Percentiles rank a stretch among this genome's conserved stretches.
phyloP scores from a whole-genome alignment of 805 yeast genomes.

The Lipomyces kockii region DNA sequence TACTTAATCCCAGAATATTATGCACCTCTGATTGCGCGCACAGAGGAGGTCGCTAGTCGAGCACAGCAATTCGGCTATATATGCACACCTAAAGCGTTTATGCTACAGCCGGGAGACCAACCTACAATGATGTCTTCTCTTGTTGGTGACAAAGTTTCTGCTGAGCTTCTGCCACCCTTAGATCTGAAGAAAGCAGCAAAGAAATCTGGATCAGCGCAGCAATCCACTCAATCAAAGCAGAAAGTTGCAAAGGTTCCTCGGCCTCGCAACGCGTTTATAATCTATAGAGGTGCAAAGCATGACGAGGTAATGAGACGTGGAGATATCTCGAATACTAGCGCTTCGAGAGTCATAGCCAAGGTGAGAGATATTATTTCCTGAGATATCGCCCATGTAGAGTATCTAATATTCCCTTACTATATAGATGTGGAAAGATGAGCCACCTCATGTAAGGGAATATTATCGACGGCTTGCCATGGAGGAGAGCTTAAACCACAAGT shows the following conservation, averaged over 20 bases:
- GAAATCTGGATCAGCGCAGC: background rate
- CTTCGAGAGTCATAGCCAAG: slow-evolving; percentile 28
- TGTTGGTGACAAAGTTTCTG: background rate
- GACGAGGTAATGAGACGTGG: slow-evolving; percentile 22
- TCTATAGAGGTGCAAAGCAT: slow-evolving; percentile 25
- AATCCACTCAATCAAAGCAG: background rate
- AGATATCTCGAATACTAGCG: slow-evolving; percentile 23
- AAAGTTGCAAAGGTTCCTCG: slow-evolving; percentile 23
- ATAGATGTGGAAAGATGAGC: slow-evolving; percentile 30
- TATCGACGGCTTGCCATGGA: slow-evolving; percentile 17
- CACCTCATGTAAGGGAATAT: slow-evolving; percentile 18
- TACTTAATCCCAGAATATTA: slow-evolving; percentile 18
- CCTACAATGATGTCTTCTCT: background rate
- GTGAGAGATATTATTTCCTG: slow-evolving; percentile 7
- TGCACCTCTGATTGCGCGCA: slow-evolving; percentile 6
- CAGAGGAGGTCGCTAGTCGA: background rate
- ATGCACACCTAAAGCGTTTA: background rate
- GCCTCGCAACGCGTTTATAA: slow-evolving; percentile 29
- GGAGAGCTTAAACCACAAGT: slow-evolving; percentile 16
- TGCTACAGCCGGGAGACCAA: too few species aligned
- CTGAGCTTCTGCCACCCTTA: background rate
- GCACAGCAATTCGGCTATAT: background rate
- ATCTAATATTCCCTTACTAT: background rate
- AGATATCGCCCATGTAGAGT: background rate
- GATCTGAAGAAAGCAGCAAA: background rate